phyloP scores from a whole-genome alignment of 1,284 basidiomycete species.

The Leccinum discolor region DNA sequence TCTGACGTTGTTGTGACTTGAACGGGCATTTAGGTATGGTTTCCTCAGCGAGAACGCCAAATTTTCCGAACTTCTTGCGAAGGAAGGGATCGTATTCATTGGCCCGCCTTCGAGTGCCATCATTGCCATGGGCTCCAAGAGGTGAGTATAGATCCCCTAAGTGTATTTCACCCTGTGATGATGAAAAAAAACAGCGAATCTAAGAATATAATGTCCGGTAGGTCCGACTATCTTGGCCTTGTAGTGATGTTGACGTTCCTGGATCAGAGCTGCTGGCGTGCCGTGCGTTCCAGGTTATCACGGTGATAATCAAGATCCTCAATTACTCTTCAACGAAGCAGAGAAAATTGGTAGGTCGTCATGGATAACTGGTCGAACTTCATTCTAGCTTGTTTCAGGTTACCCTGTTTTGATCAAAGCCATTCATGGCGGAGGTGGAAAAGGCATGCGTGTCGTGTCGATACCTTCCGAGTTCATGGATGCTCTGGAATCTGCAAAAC shows the following conservation, averaged over 20 bases:
- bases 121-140: slow-evolving; percentile 92
- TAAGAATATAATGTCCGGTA: slow-evolving; percentile 89
- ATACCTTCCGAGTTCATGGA: slow-evolving; percentile 69
- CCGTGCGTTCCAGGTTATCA: slow-evolving; percentile 95
- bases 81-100: slow-evolving; percentile 93
- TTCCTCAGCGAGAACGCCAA: slow-evolving; percentile 92
- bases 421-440: slow-evolving; percentile 94
- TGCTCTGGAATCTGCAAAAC: slow-evolving; percentile 80
- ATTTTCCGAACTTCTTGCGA: slow-evolving; percentile 85
- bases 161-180: background rate
- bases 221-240: slow-evolving; percentile 14
- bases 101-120: slow-evolving; percentile 95
- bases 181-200: slow-evolving; percentile 56
- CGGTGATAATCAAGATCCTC: slow-evolving; percentile 70
- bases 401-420: slow-evolving; percentile 97
- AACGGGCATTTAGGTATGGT: slow-evolving; percentile 62
- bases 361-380: background rate
- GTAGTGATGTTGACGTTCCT: slow-evolving; percentile 7
- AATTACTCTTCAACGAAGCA: slow-evolving; percentile 65
- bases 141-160: slow-evolving; percentile 34
- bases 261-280: slow-evolving; percentile 74
- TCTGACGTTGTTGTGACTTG: background rate
- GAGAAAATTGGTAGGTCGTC: slow-evolving; percentile 63
- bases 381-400: slow-evolving; percentile 35
- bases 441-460: slow-evolving; percentile 93